Evolutionary conservation across 1,284 basidiomycete species (phyloP), one percentile per base, ranked within the genome.

Genomic region (Irpex sp.): DNA sequence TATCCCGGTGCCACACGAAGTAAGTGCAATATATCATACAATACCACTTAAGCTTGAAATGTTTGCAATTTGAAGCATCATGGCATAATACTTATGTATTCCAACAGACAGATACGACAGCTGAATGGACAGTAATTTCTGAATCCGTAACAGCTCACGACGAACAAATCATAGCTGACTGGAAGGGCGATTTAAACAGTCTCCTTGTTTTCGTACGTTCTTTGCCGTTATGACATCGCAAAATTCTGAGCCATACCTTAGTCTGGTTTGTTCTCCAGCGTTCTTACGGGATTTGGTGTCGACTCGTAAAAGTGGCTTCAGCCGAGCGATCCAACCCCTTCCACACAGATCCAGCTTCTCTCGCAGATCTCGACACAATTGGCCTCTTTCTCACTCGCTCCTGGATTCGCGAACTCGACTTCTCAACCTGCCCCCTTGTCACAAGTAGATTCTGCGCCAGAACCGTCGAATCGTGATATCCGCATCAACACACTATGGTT

Each of bases 191-290:
- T 19, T 15, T 64, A 4, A 37, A 58, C 26, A 64, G 61, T 21
- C 57, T 64, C 15, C 63, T 64, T 13, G 53, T 64, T 17, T 64
- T 64, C 21, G 63, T 64, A 53, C 53, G 63, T 57, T 31, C 21
- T 36, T 58, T 33, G 36, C 31, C 31, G 26, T 50, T 31, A 6
- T 49, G 19, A 26, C 57, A 33, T 15, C 0, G 17, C 37, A 36
- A 31, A 6, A 57, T 17, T 9, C 19, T 56, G 5, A n/a, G 4
- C 59, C 19, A 19, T 33, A 36, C 55, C 15, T 31, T 36, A 62
- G 63, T 57, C 57, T 31, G 63, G 63, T 55, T 47, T 65, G 4
- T 62, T 65, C 47, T 65, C 63, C 13, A 60, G 57, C 15, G 61
- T 65, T n/a, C 39, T 65, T 8, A 62, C 63, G 5, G 58, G 57